Base-by-base conservation (phyloP, 2,329 filamentous ascomycete genomes). In the Shiraia sp. region DNA sequence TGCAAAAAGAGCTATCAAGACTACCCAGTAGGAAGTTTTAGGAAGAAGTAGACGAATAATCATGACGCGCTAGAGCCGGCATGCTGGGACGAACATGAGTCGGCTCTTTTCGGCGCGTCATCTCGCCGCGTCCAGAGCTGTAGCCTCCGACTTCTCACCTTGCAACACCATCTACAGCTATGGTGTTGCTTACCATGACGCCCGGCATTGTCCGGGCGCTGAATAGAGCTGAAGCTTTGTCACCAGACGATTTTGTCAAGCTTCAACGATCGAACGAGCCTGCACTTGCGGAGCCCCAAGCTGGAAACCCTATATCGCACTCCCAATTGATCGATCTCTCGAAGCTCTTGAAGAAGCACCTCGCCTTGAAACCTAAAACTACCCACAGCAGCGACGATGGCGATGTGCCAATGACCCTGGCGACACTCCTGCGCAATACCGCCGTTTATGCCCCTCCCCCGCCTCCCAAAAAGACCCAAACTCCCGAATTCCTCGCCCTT, bases 151-250 rank as follows among this genome's bases (percentile, higher is more conserved):
- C 22, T 32, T 39, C 32, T 27, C 10, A 33, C 38, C 6, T 17
- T 35, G 32, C 13, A 38, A 44, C 33, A 38, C 32, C n/a, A 23
- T 12, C 45, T 6, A 19, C 48, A 40, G 32, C 30, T 34, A 92
- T 92, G 88, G 87, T 91, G 13, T 75, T 87, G 30, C 81, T 93
- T 29, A 88, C 84, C n/a, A 86, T 90, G 76, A 91, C 87, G 3
- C 67, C 79, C 55, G 74, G 80, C 54, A 81, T 88, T 22, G 80
- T 85, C 70, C 81, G 82, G 65, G 85, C 79, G 0, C 61, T 91
- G 9, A 57, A 73, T 12, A 66, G 56, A 44, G 65, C 66, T 45
- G 47, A 46, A 28, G 29, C 47, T 33, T 13, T 47, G 32, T 45
- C 45, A 9, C 47, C 53, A 6, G 56, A 59, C 12, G 53, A 57